phyloP scores from a whole-genome alignment of 2,329 filamentous ascomycete genomes.

The Sordariomycetes sp. region DNA sequence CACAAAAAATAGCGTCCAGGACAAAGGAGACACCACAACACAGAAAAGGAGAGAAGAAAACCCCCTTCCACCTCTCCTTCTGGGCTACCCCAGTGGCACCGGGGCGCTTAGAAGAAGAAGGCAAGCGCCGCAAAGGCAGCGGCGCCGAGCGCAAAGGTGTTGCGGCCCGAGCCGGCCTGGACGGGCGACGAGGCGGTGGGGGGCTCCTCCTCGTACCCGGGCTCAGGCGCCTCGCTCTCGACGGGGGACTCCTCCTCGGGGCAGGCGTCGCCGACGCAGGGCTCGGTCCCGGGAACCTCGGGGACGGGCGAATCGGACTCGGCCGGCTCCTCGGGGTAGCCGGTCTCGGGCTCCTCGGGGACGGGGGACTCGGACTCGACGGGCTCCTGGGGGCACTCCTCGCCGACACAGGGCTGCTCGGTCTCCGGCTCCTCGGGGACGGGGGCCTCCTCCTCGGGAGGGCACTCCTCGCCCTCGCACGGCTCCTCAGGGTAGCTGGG shows the following conservation, averaged over 20 bases:
- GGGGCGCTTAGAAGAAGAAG: background rate
- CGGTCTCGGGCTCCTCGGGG: too few species aligned
- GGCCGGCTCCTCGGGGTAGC: background rate
- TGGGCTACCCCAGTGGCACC: background rate
- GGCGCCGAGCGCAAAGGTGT: background rate
- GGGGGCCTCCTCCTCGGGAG: background rate
- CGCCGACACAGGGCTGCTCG: background rate
- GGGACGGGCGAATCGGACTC: background rate
- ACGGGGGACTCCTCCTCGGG: background rate
- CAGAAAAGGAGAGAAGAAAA: background rate
- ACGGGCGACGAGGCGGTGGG: background rate
- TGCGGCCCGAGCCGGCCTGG: background rate
- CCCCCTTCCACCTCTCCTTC: background rate
- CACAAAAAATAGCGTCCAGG: background rate
- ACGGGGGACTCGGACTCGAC: background rate
- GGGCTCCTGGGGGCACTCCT: background rate
- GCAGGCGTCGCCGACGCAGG: background rate
- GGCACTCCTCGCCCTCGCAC: background rate
- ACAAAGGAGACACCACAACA: background rate
- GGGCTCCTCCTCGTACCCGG: background rate
- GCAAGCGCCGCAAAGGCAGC: slow-evolving; percentile 9
- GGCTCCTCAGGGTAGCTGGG: background rate
- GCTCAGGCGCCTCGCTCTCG: background rate
- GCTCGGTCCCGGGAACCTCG: too few species aligned
- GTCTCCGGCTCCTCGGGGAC: too few species aligned